Conservation (phyloP, 495 filamentous ascomycete species). For the Hypoxylon fragiforme region DNA sequence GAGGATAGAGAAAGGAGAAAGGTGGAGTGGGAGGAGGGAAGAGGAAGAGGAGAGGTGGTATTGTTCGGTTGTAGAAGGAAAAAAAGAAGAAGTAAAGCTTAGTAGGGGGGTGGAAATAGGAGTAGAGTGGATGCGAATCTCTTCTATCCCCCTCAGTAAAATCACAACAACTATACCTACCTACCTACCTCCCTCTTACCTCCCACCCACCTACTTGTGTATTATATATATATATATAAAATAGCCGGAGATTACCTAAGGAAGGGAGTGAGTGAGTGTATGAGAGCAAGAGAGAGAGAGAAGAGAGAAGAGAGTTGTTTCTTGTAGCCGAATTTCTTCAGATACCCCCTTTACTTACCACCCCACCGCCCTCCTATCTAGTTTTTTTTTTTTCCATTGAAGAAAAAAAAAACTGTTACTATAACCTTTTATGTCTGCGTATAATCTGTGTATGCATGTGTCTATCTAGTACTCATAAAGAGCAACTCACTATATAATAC, state of each 20-base stretch:
- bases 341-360: constrained; percentile 23
- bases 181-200: too few species aligned
- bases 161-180: too few species aligned
- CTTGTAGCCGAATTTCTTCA: constrained; percentile 13
- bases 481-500: too few species aligned
- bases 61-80: too few species aligned
- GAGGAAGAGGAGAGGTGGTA: background rate
- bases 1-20: background rate
- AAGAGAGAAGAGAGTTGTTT: too few species aligned
- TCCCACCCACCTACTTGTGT: too few species aligned
- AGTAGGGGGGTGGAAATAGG: background rate
- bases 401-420: constrained; percentile 2
- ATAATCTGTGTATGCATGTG: too few species aligned
- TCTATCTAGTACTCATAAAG: background rate
- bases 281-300: background rate
- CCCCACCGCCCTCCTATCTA: background rate
- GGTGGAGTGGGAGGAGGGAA: background rate
- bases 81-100: too few species aligned
- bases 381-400: background rate
- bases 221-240: too few species aligned
- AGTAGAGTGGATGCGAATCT: constrained; percentile 6
- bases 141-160: too few species aligned
- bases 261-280: background rate
- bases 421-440: too few species aligned
- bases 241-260: too few species aligned